These are phyloP conservation scores for Colletotrichum coccodes DNA, from an alignment of 2,329 filamentous ascomycete species.

Conservation along the genomic window DNA sequence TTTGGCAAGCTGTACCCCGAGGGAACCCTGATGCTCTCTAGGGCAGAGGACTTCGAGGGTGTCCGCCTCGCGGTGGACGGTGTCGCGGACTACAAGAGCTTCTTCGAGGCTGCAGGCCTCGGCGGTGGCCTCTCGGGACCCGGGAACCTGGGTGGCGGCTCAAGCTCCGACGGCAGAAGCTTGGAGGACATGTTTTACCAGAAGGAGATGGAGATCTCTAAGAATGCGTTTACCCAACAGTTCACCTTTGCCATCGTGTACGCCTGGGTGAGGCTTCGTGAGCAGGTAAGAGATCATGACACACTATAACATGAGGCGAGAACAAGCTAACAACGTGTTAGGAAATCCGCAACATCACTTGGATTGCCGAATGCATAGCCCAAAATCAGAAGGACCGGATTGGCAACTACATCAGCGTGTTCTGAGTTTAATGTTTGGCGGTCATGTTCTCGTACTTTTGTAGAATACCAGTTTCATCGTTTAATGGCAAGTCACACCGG, in stretches of 20 bases:
- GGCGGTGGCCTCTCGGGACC: constrained; percentile 76
- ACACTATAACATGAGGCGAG: constrained; percentile 13
- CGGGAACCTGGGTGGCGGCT: constrained; percentile 86
- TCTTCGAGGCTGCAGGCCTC: constrained; percentile 91
- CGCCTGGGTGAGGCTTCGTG: constrained; percentile 95
- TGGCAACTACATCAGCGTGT: constrained; percentile 98
- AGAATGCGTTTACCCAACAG: constrained; percentile 93
- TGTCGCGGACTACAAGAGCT: constrained; percentile 91
- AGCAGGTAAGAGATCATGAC: constrained; percentile 77
- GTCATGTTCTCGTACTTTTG: constrained; percentile 46
- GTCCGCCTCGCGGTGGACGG: constrained; percentile 94
- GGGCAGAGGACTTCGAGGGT: constrained; percentile 94
- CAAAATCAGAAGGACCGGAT: constrained; percentile 99
- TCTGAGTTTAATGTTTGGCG: constrained; percentile 59
- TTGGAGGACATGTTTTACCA: constrained; percentile 98
- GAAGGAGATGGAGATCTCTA: constrained; percentile 99
- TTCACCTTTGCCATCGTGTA: constrained; percentile 97
- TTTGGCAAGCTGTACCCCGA: constrained; percentile 95
- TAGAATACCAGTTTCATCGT: constrained; percentile 51
- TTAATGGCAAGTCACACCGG: constrained; percentile 46
- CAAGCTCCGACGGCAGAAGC: constrained; percentile 85
- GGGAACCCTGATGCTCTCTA: constrained; percentile 92
- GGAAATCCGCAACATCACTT: constrained; percentile 99
- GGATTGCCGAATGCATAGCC: constrained; percentile 99
- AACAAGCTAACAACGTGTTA: constrained; percentile 55